phyloP scores from a whole-genome alignment of 1,284 basidiomycete genomes.

The Leccinum subrobustum region DNA sequence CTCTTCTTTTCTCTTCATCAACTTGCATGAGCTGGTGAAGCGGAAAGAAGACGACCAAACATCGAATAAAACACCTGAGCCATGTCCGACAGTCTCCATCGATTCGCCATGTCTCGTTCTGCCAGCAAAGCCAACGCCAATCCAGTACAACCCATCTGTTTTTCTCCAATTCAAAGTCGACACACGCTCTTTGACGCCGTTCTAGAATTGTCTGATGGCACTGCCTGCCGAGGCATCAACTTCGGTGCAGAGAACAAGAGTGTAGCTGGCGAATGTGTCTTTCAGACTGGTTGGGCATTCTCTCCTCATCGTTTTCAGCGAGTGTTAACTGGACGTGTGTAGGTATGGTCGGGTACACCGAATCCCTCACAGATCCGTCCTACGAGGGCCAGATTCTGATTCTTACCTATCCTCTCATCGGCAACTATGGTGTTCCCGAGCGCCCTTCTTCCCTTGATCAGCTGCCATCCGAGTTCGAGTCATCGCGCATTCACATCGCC shows the following conservation, averaged over 20 bases:
- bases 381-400: slow-evolving; percentile 99
- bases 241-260: slow-evolving; percentile 94
- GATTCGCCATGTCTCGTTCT: slow-evolving; percentile 48
- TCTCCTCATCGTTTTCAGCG: slow-evolving; percentile 10
- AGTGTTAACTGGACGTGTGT: slow-evolving; percentile 11
- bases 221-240: slow-evolving; percentile 85
- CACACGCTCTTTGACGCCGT: slow-evolving; percentile 54
- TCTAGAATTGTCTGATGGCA: slow-evolving; percentile 90
- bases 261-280: slow-evolving; percentile 97
- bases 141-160: slow-evolving; percentile 54
- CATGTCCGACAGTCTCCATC: slow-evolving; percentile 34
- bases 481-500: slow-evolving; percentile 89
- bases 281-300: slow-evolving; percentile 87
- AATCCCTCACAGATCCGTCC: slow-evolving; percentile 97
- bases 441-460: slow-evolving; percentile 55
- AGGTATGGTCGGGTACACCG: slow-evolving; percentile 99
- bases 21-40: slow-evolving; percentile 44
- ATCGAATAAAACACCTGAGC: slow-evolving; percentile 20
- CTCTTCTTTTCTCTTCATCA: slow-evolving; percentile 47
- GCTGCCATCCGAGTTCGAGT: slow-evolving; percentile 88
- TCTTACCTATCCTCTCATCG: slow-evolving; percentile 95
- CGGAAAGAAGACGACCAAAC: slow-evolving; percentile 48
- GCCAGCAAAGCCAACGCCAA: slow-evolving; percentile 41
- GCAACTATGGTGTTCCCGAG: slow-evolving; percentile 98
- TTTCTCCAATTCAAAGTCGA: slow-evolving; percentile 34